Evolutionary conservation across 495 filamentous ascomycete species (phyloP).

Genomic region (Tetracladium marchalianum): DNA sequence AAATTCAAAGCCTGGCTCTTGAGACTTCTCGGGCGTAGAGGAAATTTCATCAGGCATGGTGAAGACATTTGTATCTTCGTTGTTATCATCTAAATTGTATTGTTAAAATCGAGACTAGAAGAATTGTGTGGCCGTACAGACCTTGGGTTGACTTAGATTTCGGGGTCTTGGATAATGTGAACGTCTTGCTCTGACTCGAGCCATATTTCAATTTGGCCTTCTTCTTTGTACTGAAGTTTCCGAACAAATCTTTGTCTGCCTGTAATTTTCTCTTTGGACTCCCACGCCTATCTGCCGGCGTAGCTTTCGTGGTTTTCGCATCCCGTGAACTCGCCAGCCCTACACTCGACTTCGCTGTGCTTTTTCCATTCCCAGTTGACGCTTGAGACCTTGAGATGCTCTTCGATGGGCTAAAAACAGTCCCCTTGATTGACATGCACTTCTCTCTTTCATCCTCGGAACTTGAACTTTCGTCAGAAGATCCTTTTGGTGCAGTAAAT

Average conservation of each 20-base stretch:
- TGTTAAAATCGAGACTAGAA: no score
- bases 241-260: not conserved
- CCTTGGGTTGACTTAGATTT: no score
- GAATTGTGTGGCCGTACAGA: no score
- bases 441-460: conserved; percentile 4
- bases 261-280: conserved; percentile 6
- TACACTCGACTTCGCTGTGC: not conserved
- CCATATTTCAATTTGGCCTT: no score
- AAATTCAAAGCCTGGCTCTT: no score
- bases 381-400: no score
- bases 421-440: not conserved
- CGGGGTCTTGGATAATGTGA: no score
- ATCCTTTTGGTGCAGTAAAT: not conserved
- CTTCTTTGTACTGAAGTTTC: no score
- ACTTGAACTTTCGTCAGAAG: not conserved
- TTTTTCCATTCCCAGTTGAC: not conserved
- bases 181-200: no score
- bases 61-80: no score
- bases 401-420: not conserved
- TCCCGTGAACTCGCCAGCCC: not conserved
- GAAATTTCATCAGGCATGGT: no score
- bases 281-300: not conserved
- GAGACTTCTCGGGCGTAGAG: no score
- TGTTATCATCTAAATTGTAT: not conserved
- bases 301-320: not conserved